Conservation (phyloP, 2,329 filamentous ascomycete species). For the Neospermospora avenae region DNA sequence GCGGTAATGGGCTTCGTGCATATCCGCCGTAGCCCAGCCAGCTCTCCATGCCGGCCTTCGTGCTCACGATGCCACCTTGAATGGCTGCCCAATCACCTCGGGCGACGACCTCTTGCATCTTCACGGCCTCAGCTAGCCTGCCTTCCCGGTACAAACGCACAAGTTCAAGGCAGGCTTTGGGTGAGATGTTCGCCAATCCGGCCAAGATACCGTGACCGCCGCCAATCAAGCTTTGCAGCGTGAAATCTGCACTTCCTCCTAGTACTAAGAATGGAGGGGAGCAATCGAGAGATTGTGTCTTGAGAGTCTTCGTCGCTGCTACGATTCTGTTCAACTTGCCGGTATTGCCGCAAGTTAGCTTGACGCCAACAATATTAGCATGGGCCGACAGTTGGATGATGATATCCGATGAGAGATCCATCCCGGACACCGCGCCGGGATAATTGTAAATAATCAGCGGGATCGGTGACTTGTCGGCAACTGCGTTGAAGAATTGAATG, state of each 20-base stretch:
- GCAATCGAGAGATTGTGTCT: slow-evolving; percentile 33
- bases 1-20: slow-evolving; percentile 48
- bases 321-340: slow-evolving; percentile 57
- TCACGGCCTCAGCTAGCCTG: slow-evolving; percentile 55
- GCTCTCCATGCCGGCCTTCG: slow-evolving; percentile 61
- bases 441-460: slow-evolving; percentile 88
- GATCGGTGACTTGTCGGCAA: slow-evolving; percentile 66
- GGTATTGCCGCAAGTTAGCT: slow-evolving; percentile 86
- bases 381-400: slow-evolving; percentile 77
- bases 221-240: slow-evolving; percentile 64
- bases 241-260: slow-evolving; percentile 72
- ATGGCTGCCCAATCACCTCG: slow-evolving; percentile 68
- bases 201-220: slow-evolving; percentile 71
- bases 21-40: slow-evolving; percentile 62
- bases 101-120: slow-evolving; percentile 62
- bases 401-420: slow-evolving; percentile 86
- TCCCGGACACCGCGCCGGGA: slow-evolving; percentile 79
- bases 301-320: slow-evolving; percentile 53
- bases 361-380: slow-evolving; percentile 82
- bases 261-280: slow-evolving; percentile 61
- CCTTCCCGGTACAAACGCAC: slow-evolving; percentile 59
- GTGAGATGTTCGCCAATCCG: slow-evolving; percentile 68
- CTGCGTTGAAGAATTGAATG: slow-evolving; percentile 56
- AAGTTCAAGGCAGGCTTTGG: slow-evolving; percentile 60
- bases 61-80: slow-evolving; percentile 64